Base-by-base conservation (phyloP, 2,329 filamentous ascomycete genomes). In the Neonectria sp. region DNA sequence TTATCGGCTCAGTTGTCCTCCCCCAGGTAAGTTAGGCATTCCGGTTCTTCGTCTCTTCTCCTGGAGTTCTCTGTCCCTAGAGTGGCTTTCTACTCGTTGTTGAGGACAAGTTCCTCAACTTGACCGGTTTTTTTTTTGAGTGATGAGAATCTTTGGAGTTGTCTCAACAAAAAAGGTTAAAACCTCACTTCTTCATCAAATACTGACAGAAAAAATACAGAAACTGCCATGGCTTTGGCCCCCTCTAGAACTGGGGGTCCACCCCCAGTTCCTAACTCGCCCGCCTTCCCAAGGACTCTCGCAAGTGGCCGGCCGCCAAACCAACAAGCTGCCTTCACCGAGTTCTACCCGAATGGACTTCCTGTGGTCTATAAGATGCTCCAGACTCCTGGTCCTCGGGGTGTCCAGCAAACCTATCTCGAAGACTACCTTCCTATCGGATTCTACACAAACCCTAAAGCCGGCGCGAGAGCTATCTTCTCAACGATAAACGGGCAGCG, bases 361-460 rank as follows among this genome's bases (percentile, higher is more conserved):
- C 82, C 80, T 0, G 56, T 70, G 15, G 55, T 70, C 25, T 83
- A 83, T 73, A 77, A 74, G 46, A 80, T 82, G 79, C 67, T 75
- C 1, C 67, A 75, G 40, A 72, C 71, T 4, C 61, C 73, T 33
- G 68, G 75, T 3, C 55, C 67, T 1, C 63, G 71, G 8, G 77
- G 75, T 12, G 73, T 76, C 5, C 67, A 73, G 2, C 69, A 78
- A 29, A 72, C 69, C 4, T 82, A 82, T 45, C 24, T 81, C 5
- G 82, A 83, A 63, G 75, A 81, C 63, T 69, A 79, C 49, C 77
- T 84, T 13, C 76, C 78, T 2, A 62, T 77, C 7, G 76, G 76
- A 7, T 83, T 83, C 70, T 85, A 83, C 71, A 80, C 68, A 8
- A 76, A 76, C 8, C 75, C 80, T 6, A 78, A 77, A 0, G 15